Evolutionary conservation across 768 basidiomycete species (phyloP), one percentile per base, ranked within the genome.

Genomic region (Psilocybe azurescens): DNA sequence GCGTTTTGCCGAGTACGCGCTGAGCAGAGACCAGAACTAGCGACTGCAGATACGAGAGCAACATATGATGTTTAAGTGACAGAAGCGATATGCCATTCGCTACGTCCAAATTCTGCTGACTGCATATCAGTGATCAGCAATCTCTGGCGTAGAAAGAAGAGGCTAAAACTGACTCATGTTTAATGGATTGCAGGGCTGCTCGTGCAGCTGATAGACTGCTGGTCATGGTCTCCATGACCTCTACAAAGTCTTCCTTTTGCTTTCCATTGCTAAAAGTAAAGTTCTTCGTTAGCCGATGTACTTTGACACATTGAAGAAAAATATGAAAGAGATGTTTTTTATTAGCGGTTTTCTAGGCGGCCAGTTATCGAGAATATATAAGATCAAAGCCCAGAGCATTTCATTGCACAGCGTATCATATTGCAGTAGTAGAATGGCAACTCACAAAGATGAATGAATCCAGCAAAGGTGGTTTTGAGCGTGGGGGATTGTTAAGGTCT

Each of bases 61-160:
- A 82, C 20, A 92, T 74, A 57, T 95, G 86, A 67, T 95, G 90
- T 76, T 97, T 96, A 53, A 95, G 77, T 10, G 93, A 91, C 24
- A 99, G 81, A 4, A 99, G 81, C 0, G 97, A 98, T 63, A 99
- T 94, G 41, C 97, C 97, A 32, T 93, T 84, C 68, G 81, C 83
- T 10, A 82, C 84, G 63, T 90, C 81, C 18, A 82, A 73, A 51
- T 65, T 71, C 63, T 68, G 67, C 52, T 52, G 69, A 62, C 66
- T 78, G 63, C 52, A 55, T 67, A 56, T 51, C 54, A 57, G 60
- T 52, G 59, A 68, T 62, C 51, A 63, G 63, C 32, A 14, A 50
- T 52, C 50, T 57, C 53, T 30, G 29, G 32, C 13, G 13, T 32
- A 8, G 28, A 54, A 53, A 47, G 47, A 44, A 59, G 50, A 51